Conservation (phyloP, 2,329 filamentous ascomycete species). For the Aspergillus sclerotialis region DNA sequence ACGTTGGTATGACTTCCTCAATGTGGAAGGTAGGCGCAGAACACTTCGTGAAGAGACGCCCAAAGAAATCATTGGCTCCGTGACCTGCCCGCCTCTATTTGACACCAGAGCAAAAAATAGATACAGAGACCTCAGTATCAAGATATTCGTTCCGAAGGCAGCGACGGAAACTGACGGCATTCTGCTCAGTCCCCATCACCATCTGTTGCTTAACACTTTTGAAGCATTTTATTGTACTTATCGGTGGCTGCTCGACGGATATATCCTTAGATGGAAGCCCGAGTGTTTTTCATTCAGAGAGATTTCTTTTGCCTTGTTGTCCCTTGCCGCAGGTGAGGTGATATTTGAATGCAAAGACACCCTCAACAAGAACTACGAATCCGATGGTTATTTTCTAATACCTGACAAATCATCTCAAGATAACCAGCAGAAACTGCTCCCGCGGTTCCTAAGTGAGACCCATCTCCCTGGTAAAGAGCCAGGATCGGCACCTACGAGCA, state of each 20-base stretch:
- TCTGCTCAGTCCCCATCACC: neutral
- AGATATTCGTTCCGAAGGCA: neutral
- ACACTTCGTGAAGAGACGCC: slow-evolving; percentile 4
- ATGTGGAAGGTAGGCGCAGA: slow-evolving; percentile 3
- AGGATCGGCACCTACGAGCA: slow-evolving; percentile 11
- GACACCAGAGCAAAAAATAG: neutral
- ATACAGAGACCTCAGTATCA: slow-evolving; percentile 1
- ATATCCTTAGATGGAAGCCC: slow-evolving; percentile 7
- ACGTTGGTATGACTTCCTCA: slow-evolving; percentile 8
- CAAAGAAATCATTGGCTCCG: slow-evolving; percentile 5
- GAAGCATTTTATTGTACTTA: slow-evolving; percentile 1
- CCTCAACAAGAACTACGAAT: slow-evolving; percentile 6
- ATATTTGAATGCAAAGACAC: slow-evolving; percentile 1
- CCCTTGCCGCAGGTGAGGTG: slow-evolving; percentile 11
- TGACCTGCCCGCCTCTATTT: slow-evolving; percentile 4
- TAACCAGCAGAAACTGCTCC: slow-evolving; percentile 6
- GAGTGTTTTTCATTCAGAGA: slow-evolving; percentile 10
- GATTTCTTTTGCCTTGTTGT: slow-evolving; percentile 11
- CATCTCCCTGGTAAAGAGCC: slow-evolving; percentile 8
- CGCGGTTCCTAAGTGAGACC: slow-evolving; percentile 9
- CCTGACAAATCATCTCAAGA: neutral
- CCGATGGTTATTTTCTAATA: slow-evolving; percentile 10
- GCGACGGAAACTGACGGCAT: neutral
- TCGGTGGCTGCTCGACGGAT: slow-evolving; percentile 6
- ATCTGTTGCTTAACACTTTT: slow-evolving; percentile 3